Base-by-base conservation (phyloP, 106 monocot genomes). In the Allium fistulosum region DNA sequence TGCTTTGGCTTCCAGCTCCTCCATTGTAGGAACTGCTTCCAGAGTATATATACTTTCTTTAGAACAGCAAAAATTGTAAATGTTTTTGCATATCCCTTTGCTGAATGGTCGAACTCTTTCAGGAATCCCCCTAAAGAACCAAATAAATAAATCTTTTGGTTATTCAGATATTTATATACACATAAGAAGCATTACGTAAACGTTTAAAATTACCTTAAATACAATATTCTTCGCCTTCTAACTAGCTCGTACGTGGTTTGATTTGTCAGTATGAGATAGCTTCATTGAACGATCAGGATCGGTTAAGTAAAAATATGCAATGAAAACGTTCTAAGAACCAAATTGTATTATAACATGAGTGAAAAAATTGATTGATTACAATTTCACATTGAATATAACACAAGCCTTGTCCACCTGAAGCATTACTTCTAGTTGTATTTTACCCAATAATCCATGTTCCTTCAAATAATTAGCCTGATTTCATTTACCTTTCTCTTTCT, bases 211-310 rank as follows among this genome's bases (percentile, higher is more conserved):
- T 79, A 88, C 88, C 89, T 82, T 17, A 93, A 37, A 72, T 99
- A 99, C n/a, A 70, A 48, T 48, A 99, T 84, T 4, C 97, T 79
- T 11, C 79, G 80, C 57, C 92, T 80, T 67, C 97, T 89, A 9
- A 93, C 89, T 47, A 99, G 84, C 72, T 99, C 97, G 66, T 87
- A 99, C 4, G 97, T 99, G 37, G 97, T 99, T 72, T 99, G 97
- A 78, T 99, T 99, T 66, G 97, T 90, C 66, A 92, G 50, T 11
- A 80, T 73, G 59, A 94, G 82, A 70, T 90, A 90, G 27, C 90
- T 90, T 71, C 49, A 75, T 28, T 51, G 57, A 8, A 66, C 26
- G 70, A 63, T 8, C 9, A 66, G 47, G 0, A 64, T 64, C 10
- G 17, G 26, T 15, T 15, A 8, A 53, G 53, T 4, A 53, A 4